Evolutionary conservation across 805 yeast genomes (phyloP).

Genomic region (Starmera amethionina): DNA sequence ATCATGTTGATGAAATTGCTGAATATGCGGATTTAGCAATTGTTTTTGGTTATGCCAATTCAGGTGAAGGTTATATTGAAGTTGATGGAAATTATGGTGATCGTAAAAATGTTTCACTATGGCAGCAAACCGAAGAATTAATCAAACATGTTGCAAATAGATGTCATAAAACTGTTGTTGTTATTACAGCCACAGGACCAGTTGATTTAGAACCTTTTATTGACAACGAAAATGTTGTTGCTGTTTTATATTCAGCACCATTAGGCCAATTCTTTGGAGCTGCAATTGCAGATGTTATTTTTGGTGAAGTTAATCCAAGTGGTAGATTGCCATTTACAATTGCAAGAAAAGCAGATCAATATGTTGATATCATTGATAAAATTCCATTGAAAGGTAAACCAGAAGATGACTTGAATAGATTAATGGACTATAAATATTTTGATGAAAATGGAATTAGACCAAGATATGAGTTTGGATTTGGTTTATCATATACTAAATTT

Average conservation of each 20-base stretch:
- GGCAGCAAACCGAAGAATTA: slow-evolving; percentile 50
- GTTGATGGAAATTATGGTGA: slow-evolving; percentile 55
- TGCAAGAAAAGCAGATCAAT: slow-evolving; percentile 39
- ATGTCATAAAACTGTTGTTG: slow-evolving; percentile 47
- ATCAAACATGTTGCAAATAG: slow-evolving; percentile 37
- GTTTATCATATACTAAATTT: slow-evolving; percentile 43
- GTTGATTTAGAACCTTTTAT: slow-evolving; percentile 47
- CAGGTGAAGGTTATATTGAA: slow-evolving; percentile 51
- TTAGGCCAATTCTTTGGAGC: slow-evolving; percentile 47
- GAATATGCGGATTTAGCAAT: slow-evolving; percentile 42
- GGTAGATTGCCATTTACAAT: slow-evolving; percentile 57
- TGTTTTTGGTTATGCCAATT: slow-evolving; percentile 42
- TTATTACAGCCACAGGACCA: slow-evolving; percentile 52
- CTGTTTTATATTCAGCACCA: slow-evolving; percentile 45
- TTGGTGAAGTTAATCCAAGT: slow-evolving; percentile 54
- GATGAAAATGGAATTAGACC: slow-evolving; percentile 47
- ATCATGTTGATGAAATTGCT: slow-evolving; percentile 32
- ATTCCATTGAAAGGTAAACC: slow-evolving; percentile 26
- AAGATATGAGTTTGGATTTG: slow-evolving; percentile 53
- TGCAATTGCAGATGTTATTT: slow-evolving; percentile 47
- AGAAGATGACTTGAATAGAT: slow-evolving; percentile 22
- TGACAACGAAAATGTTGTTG: slow-evolving; percentile 49
- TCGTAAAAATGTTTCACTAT: slow-evolving; percentile 39
- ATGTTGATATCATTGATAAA: slow-evolving; percentile 35
- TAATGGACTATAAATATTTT: slow-evolving; percentile 49